Evolutionary conservation across 1,139 yeast genomes (phyloP).

Genomic region (Saccharomyces hybrid): DNA sequence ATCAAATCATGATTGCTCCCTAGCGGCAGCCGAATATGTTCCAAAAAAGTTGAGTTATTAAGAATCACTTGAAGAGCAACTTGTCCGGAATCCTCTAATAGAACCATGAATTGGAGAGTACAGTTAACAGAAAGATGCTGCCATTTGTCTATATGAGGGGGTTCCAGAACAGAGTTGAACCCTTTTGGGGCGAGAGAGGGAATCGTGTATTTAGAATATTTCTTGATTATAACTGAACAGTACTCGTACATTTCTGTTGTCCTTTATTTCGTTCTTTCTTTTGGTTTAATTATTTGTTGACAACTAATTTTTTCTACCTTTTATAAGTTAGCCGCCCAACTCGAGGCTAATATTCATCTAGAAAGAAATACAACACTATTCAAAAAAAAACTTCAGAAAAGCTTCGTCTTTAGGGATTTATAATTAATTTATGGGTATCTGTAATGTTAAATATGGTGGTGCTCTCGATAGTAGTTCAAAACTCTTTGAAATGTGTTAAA

Average conservation of each 20-base stretch:
- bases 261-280: not conserved
- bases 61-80: not conserved
- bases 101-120: not conserved
- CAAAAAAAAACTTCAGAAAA: not conserved
- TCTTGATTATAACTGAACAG: constrained; percentile 6
- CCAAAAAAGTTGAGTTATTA: not conserved
- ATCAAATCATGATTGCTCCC: not conserved
- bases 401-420: not conserved
- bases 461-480: not conserved
- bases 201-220: constrained; percentile 16
- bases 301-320: not conserved
- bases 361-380: not conserved
- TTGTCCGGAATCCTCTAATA: not conserved
- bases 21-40: constrained; percentile 3
- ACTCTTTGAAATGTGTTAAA: too few species aligned
- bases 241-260: constrained; percentile 3
- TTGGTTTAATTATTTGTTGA: not conserved
- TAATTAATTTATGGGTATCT: not conserved
- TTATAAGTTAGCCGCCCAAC: not conserved
- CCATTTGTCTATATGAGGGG: constrained; percentile 19
- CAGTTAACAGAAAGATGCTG: constrained; percentile 11
- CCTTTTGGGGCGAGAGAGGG: constrained; percentile 20
- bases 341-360: not conserved
- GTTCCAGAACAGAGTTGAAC: constrained; percentile 11
- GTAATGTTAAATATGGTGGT: not conserved